Evolutionary conservation across 2,329 filamentous ascomycete species (phyloP).

Genomic region (Ascochyta lentis): DNA sequence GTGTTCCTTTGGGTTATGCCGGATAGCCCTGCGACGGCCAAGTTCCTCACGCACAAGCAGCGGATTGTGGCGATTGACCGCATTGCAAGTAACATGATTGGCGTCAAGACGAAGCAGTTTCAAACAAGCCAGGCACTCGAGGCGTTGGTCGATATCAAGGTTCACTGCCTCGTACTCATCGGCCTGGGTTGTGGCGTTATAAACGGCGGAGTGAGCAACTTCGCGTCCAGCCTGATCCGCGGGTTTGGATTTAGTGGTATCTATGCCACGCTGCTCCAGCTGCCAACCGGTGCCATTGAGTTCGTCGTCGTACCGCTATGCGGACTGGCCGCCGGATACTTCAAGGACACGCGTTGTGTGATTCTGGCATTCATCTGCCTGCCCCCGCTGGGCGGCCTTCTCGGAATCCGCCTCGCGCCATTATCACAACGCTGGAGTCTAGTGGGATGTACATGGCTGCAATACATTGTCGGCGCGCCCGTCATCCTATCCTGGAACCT

Average conservation of each 20-base stretch:
- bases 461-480: conserved; percentile 58
- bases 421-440: conserved; percentile 57
- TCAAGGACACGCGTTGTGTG: conserved; percentile 37
- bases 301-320: conserved; percentile 49
- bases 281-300: conserved; percentile 54
- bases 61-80: conserved; percentile 51
- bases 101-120: conserved; percentile 51
- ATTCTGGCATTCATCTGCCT: conserved; percentile 51
- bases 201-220: conserved; percentile 61
- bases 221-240: conserved; percentile 55
- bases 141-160: conserved; percentile 50
- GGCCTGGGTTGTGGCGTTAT: conserved; percentile 56
- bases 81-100: conserved; percentile 51
- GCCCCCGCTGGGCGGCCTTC: conserved; percentile 57
- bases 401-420: conserved; percentile 58
- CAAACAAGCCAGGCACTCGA: conserved; percentile 49
- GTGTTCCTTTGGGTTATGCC: conserved; percentile 49
- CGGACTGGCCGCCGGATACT: conserved; percentile 44
- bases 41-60: conserved; percentile 49
- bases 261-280: conserved; percentile 52
- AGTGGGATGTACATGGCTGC: conserved; percentile 61
- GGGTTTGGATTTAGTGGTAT: conserved; percentile 53
- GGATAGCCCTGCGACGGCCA: conserved; percentile 45
- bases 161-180: conserved; percentile 50
- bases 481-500: conserved; percentile 62